Evolutionary conservation across 805 yeast species (phyloP).

Genomic region (Yueomyces sp.): DNA sequence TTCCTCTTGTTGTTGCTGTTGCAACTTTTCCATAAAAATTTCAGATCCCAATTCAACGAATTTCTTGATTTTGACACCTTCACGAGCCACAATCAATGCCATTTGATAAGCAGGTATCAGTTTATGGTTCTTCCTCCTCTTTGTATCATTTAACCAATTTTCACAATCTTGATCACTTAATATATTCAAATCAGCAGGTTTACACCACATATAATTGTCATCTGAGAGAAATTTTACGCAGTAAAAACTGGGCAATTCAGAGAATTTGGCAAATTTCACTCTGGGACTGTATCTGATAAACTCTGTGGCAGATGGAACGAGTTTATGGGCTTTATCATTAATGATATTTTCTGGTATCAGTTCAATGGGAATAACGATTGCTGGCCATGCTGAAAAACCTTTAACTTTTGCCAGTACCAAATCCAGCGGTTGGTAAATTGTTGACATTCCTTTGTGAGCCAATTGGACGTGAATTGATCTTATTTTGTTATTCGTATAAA

Average conservation of each 20-base stretch:
- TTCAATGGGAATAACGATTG: slow-evolving; percentile 54
- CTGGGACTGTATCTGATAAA: neutral
- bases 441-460: slow-evolving; percentile 5
- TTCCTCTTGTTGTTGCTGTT: neutral
- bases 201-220: slow-evolving; percentile 24
- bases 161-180: slow-evolving; percentile 13
- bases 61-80: slow-evolving; percentile 21
- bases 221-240: slow-evolving; percentile 24
- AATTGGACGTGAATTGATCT: no score
- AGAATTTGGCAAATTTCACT: slow-evolving; percentile 13
- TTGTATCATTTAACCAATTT: slow-evolving; percentile 13
- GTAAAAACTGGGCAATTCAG: slow-evolving; percentile 8
- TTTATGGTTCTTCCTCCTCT: slow-evolving; percentile 38
- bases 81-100: slow-evolving; percentile 30
- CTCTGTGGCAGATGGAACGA: neutral
- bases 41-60: slow-evolving; percentile 24
- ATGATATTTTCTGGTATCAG: slow-evolving; percentile 46
- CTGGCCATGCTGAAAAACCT: slow-evolving; percentile 89
- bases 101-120: slow-evolving; percentile 34
- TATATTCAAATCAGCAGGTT: slow-evolving; percentile 12
- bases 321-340: slow-evolving; percentile 10
- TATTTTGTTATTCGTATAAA: no score
- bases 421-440: slow-evolving; percentile 30
- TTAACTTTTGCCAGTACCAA: slow-evolving; percentile 68
- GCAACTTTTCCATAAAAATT: neutral